Percentiles rank a stretch among this genome's conserved stretches.
phyloP scores from a whole-genome alignment of 164 flowering plant species.

The Protea cynaroides region DNA sequence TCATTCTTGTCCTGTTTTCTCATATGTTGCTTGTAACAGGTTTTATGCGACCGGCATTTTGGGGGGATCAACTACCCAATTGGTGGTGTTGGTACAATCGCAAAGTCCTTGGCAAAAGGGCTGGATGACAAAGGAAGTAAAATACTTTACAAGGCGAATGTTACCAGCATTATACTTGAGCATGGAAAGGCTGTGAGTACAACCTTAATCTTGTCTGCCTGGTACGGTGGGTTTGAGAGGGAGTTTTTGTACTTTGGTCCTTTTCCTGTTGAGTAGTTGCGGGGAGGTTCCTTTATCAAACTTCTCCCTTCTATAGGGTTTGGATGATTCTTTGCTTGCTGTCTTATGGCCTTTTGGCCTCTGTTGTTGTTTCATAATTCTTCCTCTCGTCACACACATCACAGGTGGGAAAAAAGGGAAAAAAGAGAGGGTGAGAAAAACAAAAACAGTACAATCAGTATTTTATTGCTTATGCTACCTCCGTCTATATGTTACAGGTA shows the following conservation, averaged over 20 bases:
- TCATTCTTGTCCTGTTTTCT: constrained; percentile 5
- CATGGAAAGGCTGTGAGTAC: constrained; percentile 87
- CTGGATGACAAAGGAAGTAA: constrained; percentile 72
- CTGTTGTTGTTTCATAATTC: no score
- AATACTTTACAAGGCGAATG: constrained; percentile 89
- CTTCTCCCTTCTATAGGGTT: no score
- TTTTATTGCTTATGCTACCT: constrained; percentile 9
- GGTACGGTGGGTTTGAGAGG: no score
- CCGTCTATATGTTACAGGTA: constrained; percentile 43
- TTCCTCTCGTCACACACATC: no score
- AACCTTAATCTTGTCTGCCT: not conserved
- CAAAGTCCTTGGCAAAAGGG: constrained; percentile 83
- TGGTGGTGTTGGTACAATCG: constrained; percentile 98
- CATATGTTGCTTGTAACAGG: constrained; percentile 37
- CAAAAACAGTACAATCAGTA: not conserved
- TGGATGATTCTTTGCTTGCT: no score
- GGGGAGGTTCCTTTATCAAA: no score
- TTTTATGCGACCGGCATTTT: constrained; percentile 91
- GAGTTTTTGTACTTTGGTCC: no score
- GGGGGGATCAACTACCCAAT: constrained; percentile 98
- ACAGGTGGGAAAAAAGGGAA: no score
- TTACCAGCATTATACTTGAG: constrained; percentile 56
- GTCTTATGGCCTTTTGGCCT: no score
- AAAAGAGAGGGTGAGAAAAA: no score
- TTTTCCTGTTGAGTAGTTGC: no score